Evolutionary conservation across 2,329 filamentous ascomycete genomes (phyloP).

Genomic region (Botrytis sinoallii): DNA sequence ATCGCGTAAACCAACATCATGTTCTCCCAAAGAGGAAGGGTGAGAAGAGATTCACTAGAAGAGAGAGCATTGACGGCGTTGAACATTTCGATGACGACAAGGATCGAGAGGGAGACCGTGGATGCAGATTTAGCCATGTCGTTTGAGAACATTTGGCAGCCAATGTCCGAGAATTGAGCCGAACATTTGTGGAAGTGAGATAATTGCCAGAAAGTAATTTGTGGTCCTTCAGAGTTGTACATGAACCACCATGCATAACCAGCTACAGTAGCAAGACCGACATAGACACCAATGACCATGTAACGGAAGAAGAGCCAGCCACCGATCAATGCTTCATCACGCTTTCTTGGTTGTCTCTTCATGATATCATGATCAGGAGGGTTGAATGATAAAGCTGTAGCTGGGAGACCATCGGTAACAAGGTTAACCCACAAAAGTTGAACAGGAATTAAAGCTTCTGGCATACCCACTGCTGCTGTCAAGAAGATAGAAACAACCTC

Average conservation of each 20-base stretch:
- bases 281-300: slow-evolving; percentile 92
- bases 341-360: slow-evolving; percentile 85
- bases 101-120: slow-evolving; percentile 84
- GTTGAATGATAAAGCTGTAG: slow-evolving; percentile 96
- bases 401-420: slow-evolving; percentile 93
- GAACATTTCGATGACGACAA: slow-evolving; percentile 99
- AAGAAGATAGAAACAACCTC: slow-evolving; percentile 99
- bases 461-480: slow-evolving; percentile 94
- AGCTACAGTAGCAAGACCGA: slow-evolving; percentile 89
- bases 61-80: slow-evolving; percentile 98
- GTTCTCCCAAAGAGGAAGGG: slow-evolving; percentile 95
- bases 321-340: slow-evolving; percentile 86
- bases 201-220: slow-evolving; percentile 87
- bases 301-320: slow-evolving; percentile 98
- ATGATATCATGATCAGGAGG: slow-evolving; percentile 98
- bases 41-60: slow-evolving; percentile 89
- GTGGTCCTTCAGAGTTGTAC: slow-evolving; percentile 85
- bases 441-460: slow-evolving; percentile 93
- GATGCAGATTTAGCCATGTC: slow-evolving; percentile 85
- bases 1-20: slow-evolving; percentile 98
- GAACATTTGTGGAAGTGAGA: slow-evolving; percentile 93
- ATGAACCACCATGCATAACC: slow-evolving; percentile 99
- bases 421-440: slow-evolving; percentile 99
- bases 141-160: slow-evolving; percentile 87
- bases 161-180: slow-evolving; percentile 79